These are phyloP conservation scores for Glutinoglossum americanum DNA, from an alignment of 495 filamentous ascomycete genomes.

Conservation along the genomic window DNA sequence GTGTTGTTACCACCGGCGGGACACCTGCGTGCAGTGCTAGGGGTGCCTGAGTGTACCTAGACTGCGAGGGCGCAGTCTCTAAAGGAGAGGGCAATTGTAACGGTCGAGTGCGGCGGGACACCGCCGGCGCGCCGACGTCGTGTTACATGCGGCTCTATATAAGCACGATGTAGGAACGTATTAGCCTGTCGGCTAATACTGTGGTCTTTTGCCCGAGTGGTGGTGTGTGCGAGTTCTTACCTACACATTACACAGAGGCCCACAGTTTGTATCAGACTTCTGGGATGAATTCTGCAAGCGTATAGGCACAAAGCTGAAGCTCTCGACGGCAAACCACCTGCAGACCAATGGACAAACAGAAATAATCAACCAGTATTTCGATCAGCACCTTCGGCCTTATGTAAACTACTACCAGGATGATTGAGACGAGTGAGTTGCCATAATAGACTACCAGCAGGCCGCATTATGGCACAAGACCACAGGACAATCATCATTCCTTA, in stretches of 20 bases:
- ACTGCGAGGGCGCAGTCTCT: too few species aligned
- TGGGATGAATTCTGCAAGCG: not conserved
- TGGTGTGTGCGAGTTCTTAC: too few species aligned
- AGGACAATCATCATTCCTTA: not conserved
- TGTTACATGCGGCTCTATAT: too few species aligned
- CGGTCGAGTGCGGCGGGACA: too few species aligned
- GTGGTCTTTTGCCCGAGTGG: too few species aligned
- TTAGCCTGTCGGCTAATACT: too few species aligned
- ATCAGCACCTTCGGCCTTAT: constrained; percentile 10
- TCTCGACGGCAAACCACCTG: constrained; percentile 4
- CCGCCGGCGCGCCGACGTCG: too few species aligned
- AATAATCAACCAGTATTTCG: constrained; percentile 7
- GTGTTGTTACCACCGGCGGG: too few species aligned
- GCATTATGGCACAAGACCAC: not conserved
- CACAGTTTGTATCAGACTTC: not conserved
- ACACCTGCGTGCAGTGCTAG: too few species aligned
- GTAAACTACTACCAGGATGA: not conserved
- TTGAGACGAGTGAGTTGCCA: not conserved
- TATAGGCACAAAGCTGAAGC: not conserved
- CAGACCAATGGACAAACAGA: constrained; percentile 15
- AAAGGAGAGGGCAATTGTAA: too few species aligned
- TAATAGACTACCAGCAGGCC: not conserved
- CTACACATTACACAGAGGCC: not conserved
- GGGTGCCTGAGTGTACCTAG: too few species aligned
- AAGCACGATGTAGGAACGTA: too few species aligned